Evolutionary conservation across 441 rosid species (phyloP), one percentile per base, ranked within the genome.

Genomic region (Euphorbia celastroides): DNA sequence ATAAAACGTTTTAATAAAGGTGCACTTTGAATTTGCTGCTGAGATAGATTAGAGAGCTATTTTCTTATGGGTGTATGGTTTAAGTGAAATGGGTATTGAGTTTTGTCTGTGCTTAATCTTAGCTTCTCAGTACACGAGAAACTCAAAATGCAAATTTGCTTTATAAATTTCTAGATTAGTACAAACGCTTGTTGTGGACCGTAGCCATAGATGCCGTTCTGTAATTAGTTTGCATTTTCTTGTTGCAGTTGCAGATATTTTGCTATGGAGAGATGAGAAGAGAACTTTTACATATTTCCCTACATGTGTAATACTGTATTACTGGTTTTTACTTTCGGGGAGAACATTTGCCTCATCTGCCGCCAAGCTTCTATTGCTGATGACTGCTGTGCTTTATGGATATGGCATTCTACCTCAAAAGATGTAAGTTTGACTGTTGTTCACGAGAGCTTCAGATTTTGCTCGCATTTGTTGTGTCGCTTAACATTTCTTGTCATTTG

Each of bases 251-350:
- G 89, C 92, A 16, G 88, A 86, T 55, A 75, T 93, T 78, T 86
- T 89, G 64, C 87, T 93, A 36, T 93, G 99, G 99, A 91, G 96
- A 80, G 89, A 93, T 71, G 88, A 89, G 85, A 93, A 84, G 87
- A 79, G 69, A 79, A 85, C 99, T 67, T 89, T 91, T 64, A 48
- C 80, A 8, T 89, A 75, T 78, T 89, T 91, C 67, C 69, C 88
- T 59, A 59, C 74, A 10, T 75, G 81, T 72, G 77, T 76, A 76
- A 22, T 83, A 69, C 69, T 83, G 70, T 91, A 85, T 70, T 84
- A 82, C 79, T 90, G 97, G 96, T 85, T 87, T 80, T 84, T 87
- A 72, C 86, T 89, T 46, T 76, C 83, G 69, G 96, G 86, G 74
- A 86, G 86, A 71, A 77, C 87, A 69, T 85, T 91, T 44, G 74